These are phyloP conservation scores for Schoenoplectus tabernaemontani DNA, from an alignment of 202 grass and related monocot genomes.

Conservation along the genomic window DNA sequence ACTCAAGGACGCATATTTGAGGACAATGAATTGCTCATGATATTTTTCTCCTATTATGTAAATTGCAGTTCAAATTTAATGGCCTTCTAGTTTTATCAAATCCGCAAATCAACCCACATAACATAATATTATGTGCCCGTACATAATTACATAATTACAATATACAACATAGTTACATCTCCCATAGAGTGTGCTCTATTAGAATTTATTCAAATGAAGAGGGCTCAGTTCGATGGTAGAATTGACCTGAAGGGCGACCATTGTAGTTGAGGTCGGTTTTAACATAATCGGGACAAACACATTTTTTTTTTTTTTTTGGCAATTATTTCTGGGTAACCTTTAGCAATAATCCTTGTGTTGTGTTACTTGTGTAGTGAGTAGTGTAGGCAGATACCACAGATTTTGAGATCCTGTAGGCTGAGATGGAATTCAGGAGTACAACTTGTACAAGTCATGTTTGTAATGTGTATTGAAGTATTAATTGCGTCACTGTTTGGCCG, in stretches of 20 bases:
- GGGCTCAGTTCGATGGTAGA: constrained; percentile 25
- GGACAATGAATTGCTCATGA: no score
- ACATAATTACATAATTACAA: not conserved
- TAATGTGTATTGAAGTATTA: no score
- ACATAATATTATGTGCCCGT: not conserved
- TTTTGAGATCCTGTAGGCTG: no score
- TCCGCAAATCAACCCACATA: not conserved
- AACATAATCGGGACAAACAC: constrained; percentile 12
- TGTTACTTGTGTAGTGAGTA: no score
- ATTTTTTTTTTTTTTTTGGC: constrained; percentile 8
- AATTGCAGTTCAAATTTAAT: no score
- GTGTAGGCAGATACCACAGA: no score
- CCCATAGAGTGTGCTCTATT: not conserved
- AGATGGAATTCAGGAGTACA: no score
- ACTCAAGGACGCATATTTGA: no score
- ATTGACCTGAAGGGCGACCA: constrained; percentile 33
- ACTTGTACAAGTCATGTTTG: no score
- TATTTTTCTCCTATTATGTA: no score
- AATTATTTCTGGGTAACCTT: not conserved
- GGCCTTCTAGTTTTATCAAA: not conserved
- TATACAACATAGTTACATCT: not conserved
- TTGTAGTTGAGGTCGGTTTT: constrained; percentile 26
- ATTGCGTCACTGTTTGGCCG: no score
- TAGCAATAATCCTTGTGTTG: constrained; percentile 29
- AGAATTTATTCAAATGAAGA: constrained; percentile 23